Percentiles rank a stretch among this genome's conserved stretches.
Conservation (phyloP, 1,139 yeast species). For the Arxiozyma slooffiae region DNA sequence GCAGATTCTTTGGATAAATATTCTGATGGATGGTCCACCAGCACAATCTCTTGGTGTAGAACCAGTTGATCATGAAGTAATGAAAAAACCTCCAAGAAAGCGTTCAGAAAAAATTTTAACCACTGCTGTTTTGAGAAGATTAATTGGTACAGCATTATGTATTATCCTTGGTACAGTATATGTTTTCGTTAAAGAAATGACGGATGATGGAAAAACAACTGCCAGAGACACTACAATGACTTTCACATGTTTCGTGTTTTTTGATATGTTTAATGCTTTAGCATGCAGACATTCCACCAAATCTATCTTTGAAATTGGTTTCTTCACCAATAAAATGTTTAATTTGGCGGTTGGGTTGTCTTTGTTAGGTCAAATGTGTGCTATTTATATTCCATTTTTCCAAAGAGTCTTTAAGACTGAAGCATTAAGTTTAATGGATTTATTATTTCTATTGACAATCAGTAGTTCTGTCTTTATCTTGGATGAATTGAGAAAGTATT, state of each 20-base stretch:
- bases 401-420: conserved; percentile 91
- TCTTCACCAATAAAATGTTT: conserved; percentile 73
- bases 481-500: conserved; percentile 70
- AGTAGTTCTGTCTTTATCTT: conserved; percentile 76
- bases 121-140: conserved; percentile 53
- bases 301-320: conserved; percentile 69
- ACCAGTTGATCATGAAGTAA: conserved; percentile 90
- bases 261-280: conserved; percentile 92
- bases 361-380: conserved; percentile 82
- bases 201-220: conserved; percentile 61
- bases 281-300: conserved; percentile 82
- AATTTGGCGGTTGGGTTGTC: conserved; percentile 89
- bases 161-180: conserved; percentile 75
- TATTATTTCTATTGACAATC: conserved; percentile 48
- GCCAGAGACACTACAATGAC: conserved; percentile 98
- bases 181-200: conserved; percentile 77
- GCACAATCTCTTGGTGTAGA: conserved; percentile 97
- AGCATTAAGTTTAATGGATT: conserved; percentile 61
- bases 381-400: conserved; percentile 85
- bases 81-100: conserved; percentile 88
- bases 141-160: conserved; percentile 61
- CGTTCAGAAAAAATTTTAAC: conserved; percentile 79
- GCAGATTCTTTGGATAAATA: conserved; percentile 97
- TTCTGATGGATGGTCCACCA: conserved; percentile 98
- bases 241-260: conserved; percentile 88